phyloP scores from a whole-genome alignment of 805 yeast species.

The Zygosaccharomyces bailii region DNA sequence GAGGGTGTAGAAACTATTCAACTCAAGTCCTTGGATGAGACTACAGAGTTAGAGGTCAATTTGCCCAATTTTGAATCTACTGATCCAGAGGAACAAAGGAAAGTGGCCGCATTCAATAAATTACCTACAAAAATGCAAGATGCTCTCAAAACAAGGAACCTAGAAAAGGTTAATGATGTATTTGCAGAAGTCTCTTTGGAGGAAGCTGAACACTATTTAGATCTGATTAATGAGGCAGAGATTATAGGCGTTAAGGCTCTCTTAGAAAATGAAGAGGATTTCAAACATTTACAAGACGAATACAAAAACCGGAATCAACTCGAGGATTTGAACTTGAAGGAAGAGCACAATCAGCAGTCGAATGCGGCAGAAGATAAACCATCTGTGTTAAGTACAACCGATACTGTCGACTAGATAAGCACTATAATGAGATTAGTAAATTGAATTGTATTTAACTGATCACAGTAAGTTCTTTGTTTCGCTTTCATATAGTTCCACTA shows the following conservation, averaged over 20 bases:
- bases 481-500: too few relatives aligned
- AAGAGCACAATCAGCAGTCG: conserved; percentile 6
- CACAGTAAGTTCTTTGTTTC: neutral
- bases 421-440: neutral
- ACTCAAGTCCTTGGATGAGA: conserved; percentile 81
- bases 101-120: conserved; percentile 53
- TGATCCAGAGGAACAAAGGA: conserved; percentile 41
- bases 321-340: conserved; percentile 22
- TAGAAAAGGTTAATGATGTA: conserved; percentile 79
- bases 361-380: conserved; percentile 19
- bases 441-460: neutral
- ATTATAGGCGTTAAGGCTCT: conserved; percentile 79
- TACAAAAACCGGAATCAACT: conserved; percentile 32
- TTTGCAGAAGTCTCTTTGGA: conserved; percentile 68
- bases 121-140: conserved; percentile 61
- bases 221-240: conserved; percentile 71
- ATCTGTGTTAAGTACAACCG: conserved; percentile 33
- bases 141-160: conserved; percentile 67
- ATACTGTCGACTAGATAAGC: conserved; percentile 38
- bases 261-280: conserved; percentile 69
- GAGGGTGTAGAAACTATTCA: conserved; percentile 79
- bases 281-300: conserved; percentile 50
- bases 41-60: conserved; percentile 65
- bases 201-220: conserved; percentile 77
- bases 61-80: conserved; percentile 58